These are phyloP conservation scores for Alternaria metachromatica DNA, from an alignment of 2,329 filamentous ascomycete genomes.

Conservation along the genomic window DNA sequence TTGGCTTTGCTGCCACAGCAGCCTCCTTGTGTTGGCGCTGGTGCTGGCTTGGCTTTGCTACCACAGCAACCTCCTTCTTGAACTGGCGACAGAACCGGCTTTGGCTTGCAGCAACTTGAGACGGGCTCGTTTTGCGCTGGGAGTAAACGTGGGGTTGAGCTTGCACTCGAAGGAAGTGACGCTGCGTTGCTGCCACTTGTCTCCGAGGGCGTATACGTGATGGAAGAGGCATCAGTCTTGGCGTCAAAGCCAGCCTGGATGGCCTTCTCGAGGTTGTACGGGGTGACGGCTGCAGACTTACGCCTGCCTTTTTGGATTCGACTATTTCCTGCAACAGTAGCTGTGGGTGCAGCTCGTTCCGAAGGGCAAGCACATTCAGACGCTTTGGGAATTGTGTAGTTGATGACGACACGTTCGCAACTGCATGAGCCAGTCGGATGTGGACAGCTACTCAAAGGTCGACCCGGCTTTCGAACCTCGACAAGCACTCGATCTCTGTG, in stretches of 20 bases:
- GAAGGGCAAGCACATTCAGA: slow-evolving; percentile 49
- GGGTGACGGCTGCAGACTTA: slow-evolving; percentile 38
- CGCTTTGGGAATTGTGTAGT: slow-evolving; percentile 52
- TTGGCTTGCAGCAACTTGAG: slow-evolving; percentile 45
- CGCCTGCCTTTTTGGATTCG: slow-evolving; percentile 44
- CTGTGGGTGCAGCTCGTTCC: slow-evolving; percentile 32
- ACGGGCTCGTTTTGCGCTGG: slow-evolving; percentile 34
- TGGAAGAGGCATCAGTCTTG: slow-evolving; percentile 43
- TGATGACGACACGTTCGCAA: slow-evolving; percentile 66
- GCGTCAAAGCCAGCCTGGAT: slow-evolving; percentile 41
- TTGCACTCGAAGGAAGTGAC: slow-evolving; percentile 45
- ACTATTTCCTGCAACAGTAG: slow-evolving; percentile 30
- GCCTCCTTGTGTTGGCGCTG: slow-evolving; percentile 22
- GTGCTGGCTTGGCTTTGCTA: slow-evolving; percentile 27
- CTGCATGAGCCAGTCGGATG: slow-evolving; percentile 69
- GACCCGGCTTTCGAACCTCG: slow-evolving; percentile 73
- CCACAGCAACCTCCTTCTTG: slow-evolving; percentile 39
- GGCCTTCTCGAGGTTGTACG: slow-evolving; percentile 42
- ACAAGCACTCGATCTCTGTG: slow-evolving; percentile 73
- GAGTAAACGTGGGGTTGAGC: slow-evolving; percentile 45
- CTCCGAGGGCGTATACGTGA: slow-evolving; percentile 42
- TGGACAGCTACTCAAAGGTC: slow-evolving; percentile 72
- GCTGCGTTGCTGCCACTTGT: slow-evolving; percentile 41
- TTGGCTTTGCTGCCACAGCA: slow-evolving; percentile 40
- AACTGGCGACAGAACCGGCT: slow-evolving; percentile 21